Conservation (phyloP, 177 flowering plant genomes). For the Tripterygium wilfordii region DNA sequence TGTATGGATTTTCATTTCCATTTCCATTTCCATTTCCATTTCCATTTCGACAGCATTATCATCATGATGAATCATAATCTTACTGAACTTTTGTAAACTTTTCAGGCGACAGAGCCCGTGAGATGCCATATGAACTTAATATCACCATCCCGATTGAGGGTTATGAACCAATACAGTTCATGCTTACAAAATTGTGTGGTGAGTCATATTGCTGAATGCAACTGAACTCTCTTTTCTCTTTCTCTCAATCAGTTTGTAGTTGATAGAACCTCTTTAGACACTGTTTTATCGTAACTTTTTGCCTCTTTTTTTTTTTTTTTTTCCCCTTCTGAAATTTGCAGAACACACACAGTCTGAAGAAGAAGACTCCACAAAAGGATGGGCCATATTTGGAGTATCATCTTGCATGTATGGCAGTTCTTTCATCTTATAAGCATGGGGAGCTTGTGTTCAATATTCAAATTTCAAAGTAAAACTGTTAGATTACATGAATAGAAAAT, state of each 20-base stretch:
- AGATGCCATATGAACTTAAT: slow-evolving; percentile 70
- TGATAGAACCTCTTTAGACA: too few species aligned
- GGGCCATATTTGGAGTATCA: slow-evolving; percentile 84
- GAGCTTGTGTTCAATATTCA: not conserved
- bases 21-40: not conserved
- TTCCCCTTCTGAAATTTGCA: too few species aligned
- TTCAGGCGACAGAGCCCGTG: slow-evolving; percentile 61
- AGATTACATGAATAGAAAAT: not conserved
- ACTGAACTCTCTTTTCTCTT: too few species aligned
- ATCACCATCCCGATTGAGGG: slow-evolving; percentile 75
- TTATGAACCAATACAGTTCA: slow-evolving; percentile 73
- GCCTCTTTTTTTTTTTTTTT: too few species aligned
- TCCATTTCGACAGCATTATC: not conserved
- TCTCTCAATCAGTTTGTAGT: slow-evolving; percentile 1
- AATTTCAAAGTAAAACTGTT: too few species aligned
- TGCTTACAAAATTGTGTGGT: slow-evolving; percentile 87
- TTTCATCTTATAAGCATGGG: not conserved
- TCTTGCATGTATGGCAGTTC: slow-evolving; percentile 67
- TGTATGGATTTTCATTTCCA: slow-evolving; percentile 63
- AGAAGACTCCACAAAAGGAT: slow-evolving; percentile 58
- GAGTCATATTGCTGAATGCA: slow-evolving; percentile 18
- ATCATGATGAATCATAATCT: slow-evolving; percentile 6
- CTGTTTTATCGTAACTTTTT: not conserved
- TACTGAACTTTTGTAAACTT: slow-evolving; percentile 7
- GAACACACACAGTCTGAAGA: slow-evolving; percentile 48